Evolutionary conservation across 257 asterid species (phyloP).

Genomic region (Marsdenia floribunda): DNA sequence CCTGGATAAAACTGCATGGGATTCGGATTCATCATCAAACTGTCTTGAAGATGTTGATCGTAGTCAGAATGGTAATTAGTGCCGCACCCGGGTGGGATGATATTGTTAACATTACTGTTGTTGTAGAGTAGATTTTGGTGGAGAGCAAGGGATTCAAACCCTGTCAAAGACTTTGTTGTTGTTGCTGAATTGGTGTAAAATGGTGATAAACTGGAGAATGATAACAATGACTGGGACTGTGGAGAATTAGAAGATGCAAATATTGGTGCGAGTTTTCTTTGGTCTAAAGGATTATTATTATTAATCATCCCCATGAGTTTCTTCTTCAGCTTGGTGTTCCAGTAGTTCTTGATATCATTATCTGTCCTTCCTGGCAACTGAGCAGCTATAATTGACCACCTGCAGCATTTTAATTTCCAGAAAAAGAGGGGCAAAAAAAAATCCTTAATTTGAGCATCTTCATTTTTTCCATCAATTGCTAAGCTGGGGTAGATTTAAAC

Average conservation of each 20-base stretch:
- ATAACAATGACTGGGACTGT: slow-evolving; percentile 18
- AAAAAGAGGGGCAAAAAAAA: no score
- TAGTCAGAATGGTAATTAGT: no score
- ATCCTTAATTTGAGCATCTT: no score
- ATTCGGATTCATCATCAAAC: slow-evolving; percentile 21
- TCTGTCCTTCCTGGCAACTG: slow-evolving; percentile 83
- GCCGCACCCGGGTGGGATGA: slow-evolving; percentile 11
- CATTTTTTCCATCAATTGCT: no score
- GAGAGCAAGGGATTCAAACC: slow-evolving; percentile 24
- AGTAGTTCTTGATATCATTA: slow-evolving; percentile 78
- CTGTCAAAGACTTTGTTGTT: not conserved
- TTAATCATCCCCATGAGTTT: slow-evolving; percentile 48
- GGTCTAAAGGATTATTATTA: slow-evolving; percentile 22
- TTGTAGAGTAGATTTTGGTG: slow-evolving; percentile 28
- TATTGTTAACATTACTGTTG: slow-evolving; percentile 6
- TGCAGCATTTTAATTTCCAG: slow-evolving; percentile 3
- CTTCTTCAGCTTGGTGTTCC: slow-evolving; percentile 91
- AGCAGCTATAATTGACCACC: slow-evolving; percentile 81
- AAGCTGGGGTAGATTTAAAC: no score
- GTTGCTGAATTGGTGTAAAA: no score
- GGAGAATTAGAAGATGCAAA: slow-evolving; percentile 23
- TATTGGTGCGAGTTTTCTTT: slow-evolving; percentile 11
- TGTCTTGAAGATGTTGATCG: slow-evolving; percentile 22
- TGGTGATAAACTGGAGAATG: not conserved
- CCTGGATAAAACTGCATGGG: slow-evolving; percentile 28